A percentile compares a stretch with the other conserved stretches of the same genome.
Conservation (phyloP, 495 filamentous ascomycete genomes). For the Talaromyces nanjingensis region DNA sequence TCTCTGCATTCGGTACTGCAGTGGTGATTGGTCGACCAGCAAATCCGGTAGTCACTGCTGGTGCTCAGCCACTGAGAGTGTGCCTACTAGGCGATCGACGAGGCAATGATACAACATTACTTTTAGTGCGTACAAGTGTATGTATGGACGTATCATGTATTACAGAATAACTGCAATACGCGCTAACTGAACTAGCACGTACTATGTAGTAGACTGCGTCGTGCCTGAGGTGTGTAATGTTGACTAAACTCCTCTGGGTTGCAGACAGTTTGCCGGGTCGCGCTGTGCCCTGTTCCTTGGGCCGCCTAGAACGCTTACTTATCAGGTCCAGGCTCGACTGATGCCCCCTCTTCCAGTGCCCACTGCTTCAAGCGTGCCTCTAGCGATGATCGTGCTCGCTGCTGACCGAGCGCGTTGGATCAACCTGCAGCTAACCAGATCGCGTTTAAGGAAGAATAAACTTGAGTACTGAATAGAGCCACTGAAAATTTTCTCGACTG, state of each 20-base stretch:
- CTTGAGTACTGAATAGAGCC: background rate
- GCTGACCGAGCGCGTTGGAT: background rate
- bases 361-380: background rate
- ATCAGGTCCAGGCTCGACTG: background rate
- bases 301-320: slow-evolving; percentile 7
- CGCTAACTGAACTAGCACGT: background rate
- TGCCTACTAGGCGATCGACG: background rate
- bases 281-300: background rate
- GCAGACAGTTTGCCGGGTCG: background rate
- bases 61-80: background rate
- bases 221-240: slow-evolving; percentile 5
- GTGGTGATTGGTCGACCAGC: background rate
- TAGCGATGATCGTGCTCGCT: background rate
- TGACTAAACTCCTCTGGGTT: background rate
- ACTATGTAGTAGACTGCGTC: background rate
- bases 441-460: background rate
- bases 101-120: background rate
- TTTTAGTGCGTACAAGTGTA: background rate
- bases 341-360: background rate
- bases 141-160: background rate
- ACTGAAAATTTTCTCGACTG: background rate
- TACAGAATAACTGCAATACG: background rate
- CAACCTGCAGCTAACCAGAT: background rate
- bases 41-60: background rate
- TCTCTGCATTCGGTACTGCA: background rate